Conservation (phyloP, 352 stramenopile species). For the Phytophthora macrochlamydospora region DNA sequence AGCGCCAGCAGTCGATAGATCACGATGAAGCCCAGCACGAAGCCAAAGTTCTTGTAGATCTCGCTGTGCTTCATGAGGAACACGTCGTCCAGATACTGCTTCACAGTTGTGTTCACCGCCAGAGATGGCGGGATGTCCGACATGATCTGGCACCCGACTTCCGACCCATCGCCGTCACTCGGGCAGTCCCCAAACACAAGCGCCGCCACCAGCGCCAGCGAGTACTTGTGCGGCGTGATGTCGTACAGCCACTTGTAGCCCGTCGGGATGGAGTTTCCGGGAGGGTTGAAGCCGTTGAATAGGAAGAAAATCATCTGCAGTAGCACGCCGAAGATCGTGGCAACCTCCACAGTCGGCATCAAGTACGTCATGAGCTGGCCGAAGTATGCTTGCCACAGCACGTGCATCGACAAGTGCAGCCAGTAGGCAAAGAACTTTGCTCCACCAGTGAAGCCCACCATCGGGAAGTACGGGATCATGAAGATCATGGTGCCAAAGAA, state of each 20-base stretch:
- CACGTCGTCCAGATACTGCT: not conserved
- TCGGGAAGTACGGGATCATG: not conserved
- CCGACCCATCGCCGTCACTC: not conserved
- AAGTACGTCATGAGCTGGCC: constrained; percentile 30
- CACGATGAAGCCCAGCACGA: constrained; percentile 9
- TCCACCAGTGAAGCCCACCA: not conserved
- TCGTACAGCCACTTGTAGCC: constrained; percentile 2
- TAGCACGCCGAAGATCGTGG: not conserved
- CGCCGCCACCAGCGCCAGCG: not conserved
- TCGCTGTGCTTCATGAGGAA: constrained; percentile 1
- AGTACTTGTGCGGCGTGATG: not conserved
- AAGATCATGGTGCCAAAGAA: not conserved
- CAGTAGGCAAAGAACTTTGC: constrained; percentile 46
- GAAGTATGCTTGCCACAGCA: constrained; percentile 35
- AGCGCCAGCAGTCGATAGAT: constrained; percentile 82
- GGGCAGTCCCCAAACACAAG: not conserved
- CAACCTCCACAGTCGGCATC: not conserved
- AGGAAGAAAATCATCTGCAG: not conserved
- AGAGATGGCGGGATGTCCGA: not conserved
- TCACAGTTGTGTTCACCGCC: not conserved
- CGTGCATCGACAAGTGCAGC: constrained; percentile 31
- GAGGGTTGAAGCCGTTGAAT: not conserved
- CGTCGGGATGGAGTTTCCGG: not conserved
- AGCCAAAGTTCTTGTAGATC: not conserved
- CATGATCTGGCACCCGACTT: not conserved